phyloP scores from a whole-genome alignment of 2,329 filamentous ascomycete species.

The Alternaria solani region DNA sequence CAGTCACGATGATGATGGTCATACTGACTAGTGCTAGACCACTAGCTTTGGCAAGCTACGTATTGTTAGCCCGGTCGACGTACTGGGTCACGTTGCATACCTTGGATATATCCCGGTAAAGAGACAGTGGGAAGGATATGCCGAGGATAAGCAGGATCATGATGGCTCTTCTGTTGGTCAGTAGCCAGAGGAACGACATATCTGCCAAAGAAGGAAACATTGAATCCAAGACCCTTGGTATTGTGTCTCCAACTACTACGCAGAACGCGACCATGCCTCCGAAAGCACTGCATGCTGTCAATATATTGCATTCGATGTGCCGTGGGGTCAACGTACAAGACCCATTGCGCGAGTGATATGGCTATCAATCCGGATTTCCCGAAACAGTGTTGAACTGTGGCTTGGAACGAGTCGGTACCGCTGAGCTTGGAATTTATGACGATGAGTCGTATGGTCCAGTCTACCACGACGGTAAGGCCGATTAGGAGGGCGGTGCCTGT shows the following conservation, averaged over 20 bases:
- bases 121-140: conserved; percentile 86
- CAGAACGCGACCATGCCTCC: conserved; percentile 98
- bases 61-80: conserved; percentile 42
- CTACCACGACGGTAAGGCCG: conserved; percentile 80
- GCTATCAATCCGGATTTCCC: conserved; percentile 86
- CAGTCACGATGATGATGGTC: conserved; percentile 85
- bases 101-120: conserved; percentile 98
- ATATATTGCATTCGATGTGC: conserved; percentile 5
- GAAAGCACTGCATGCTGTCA: conserved; percentile 70
- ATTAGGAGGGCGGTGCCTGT: conserved; percentile 82
- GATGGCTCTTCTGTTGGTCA: conserved; percentile 81
- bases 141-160: conserved; percentile 89
- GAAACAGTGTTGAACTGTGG: conserved; percentile 95
- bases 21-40: conserved; percentile 93
- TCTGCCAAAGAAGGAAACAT: conserved; percentile 78
- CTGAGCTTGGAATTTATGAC: conserved; percentile 98
- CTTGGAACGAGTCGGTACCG: conserved; percentile 92
- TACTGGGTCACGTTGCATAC: conserved; percentile 21
- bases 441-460: conserved; percentile 98
- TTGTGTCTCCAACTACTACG: conserved; percentile 95
- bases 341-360: conserved; percentile 93
- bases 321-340: conserved; percentile 65
- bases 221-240: conserved; percentile 85
- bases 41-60: conserved; percentile 90
- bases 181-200: conserved; percentile 79